A percentile compares a stretch with the other conserved stretches of the same genome.
phyloP scores from a whole-genome alignment of 352 stramenopile genomes.

The Thalassiosira ordinaria region DNA sequence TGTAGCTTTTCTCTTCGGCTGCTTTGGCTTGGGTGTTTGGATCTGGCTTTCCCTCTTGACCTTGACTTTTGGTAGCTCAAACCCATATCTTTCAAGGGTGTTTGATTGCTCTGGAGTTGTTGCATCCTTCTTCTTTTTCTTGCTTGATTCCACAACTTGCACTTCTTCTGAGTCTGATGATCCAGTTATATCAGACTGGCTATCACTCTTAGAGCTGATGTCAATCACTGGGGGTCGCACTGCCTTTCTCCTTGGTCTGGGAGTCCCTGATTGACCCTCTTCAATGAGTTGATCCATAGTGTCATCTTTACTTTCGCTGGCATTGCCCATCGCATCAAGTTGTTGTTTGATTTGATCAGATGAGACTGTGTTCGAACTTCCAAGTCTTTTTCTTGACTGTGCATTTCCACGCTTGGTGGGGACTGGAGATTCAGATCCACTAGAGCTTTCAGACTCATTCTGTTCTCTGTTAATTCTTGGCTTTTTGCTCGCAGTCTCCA shows the following conservation, averaged over 20 bases:
- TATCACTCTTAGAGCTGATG: neutral
- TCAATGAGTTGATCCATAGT: neutral
- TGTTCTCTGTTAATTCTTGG: neutral
- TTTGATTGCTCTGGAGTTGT: neutral
- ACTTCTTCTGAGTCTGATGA: too few relatives aligned
- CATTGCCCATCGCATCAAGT: neutral
- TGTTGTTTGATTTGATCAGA: neutral
- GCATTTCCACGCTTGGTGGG: neutral
- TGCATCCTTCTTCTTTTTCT: neutral
- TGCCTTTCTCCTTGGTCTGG: neutral
- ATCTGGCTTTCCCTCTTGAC: too few relatives aligned
- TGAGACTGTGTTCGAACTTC: neutral
- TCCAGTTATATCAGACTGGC: neutral
- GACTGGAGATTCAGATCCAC: neutral
- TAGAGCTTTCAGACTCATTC: neutral
- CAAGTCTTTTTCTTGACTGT: neutral
- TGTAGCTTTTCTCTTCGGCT: neutral
- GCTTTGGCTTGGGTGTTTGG: too few relatives aligned
- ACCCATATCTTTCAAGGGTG: neutral
- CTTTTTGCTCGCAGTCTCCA: neutral
- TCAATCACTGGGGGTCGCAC: too few relatives aligned
- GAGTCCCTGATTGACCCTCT: neutral
- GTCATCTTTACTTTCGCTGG: neutral
- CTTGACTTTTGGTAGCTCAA: too few relatives aligned
- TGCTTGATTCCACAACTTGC: too few relatives aligned